Base-by-base conservation (phyloP, 805 yeast species). In the Kodamaea laetipori region DNA sequence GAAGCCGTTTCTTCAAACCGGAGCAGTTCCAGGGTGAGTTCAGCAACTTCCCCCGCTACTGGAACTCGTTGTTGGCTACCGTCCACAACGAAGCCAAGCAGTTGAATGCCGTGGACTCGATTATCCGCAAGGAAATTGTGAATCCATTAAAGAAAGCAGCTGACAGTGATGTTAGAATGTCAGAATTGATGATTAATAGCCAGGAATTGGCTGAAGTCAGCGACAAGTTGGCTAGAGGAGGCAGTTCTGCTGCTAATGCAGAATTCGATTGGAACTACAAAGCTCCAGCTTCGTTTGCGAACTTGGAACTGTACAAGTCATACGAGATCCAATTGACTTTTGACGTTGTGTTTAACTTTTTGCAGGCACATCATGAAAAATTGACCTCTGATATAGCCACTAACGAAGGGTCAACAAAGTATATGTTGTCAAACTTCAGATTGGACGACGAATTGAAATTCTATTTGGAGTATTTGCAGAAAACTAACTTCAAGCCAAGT, bases 231-330 rank as follows among this genome's bases (percentile, higher is more conserved):
- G 39, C 43, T 18, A 39, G 51, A 16, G 41, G 47, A 4, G 49
- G 47, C 37, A 37, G 47, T 39, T 21, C 41, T 3, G 35, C 44
- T 21, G 28, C 32, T 4, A 54, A 64, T 37, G 74, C 80, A 24
- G 81, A 76, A 41, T 70, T 70, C 26, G 76, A 78, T 53, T 89
- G 96, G 96, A 82, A 81, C 49, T 69, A 78, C 42, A 81, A 82
- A 59, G 92, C 94, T 2, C 92, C 95, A 2, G 80, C 76, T 43
- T 79, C 85, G 33, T 84, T 86, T 57, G 83, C 82, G 52, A 79
- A 80, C 50, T 84, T 89, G 59, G 94, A 88, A 57, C 73, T 72
- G 48, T 81, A 84, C 52, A 95, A 89, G 60, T 74, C 68, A 28
- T 55, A 67, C 68, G 62, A 80, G 87, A 66, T 73, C 79, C 62